Evolutionary conservation across 495 filamentous ascomycete species (phyloP).

Genomic region (Articulospora tetracladia): DNA sequence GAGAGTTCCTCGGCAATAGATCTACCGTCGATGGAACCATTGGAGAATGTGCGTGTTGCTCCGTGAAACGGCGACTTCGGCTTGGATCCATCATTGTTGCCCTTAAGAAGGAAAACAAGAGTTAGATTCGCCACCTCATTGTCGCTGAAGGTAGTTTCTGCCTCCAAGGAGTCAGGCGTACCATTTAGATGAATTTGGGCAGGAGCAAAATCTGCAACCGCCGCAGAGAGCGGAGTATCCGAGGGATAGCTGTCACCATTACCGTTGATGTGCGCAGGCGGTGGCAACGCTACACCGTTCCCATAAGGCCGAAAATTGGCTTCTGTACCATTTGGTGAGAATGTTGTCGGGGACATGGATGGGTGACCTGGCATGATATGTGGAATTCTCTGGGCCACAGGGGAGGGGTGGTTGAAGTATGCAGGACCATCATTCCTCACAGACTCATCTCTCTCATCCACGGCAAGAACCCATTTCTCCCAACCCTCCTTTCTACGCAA

Average conservation of each 20-base stretch:
- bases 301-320: conserved; percentile 25
- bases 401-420: conserved; percentile 8
- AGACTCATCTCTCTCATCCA: conserved; percentile 32
- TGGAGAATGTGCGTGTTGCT: conserved; percentile 46
- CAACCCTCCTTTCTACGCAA: conserved; percentile 74
- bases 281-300: conserved; percentile 34
- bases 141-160: conserved; percentile 46
- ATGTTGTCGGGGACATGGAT: conserved; percentile 28
- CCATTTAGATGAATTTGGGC: conserved; percentile 38
- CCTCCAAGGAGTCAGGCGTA: conserved; percentile 39
- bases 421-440: conserved; percentile 39
- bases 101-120: conserved; percentile 21
- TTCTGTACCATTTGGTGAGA: conserved; percentile 31
- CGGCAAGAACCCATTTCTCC: conserved; percentile 71
- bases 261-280: conserved; percentile 30
- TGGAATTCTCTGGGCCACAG: conserved; percentile 19
- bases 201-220: conserved; percentile 74
- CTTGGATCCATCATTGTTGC: conserved; percentile 14
- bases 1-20: conserved; percentile 31
- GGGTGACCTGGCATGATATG: conserved; percentile 28
- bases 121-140: conserved; percentile 49
- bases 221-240: conserved; percentile 64
- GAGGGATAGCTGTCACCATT: conserved; percentile 37
- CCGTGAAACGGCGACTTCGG: conserved; percentile 32
- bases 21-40: conserved; percentile 50